Base-by-base conservation (phyloP, 2,329 filamentous ascomycete genomes). In the Aspergillus udagawae region DNA sequence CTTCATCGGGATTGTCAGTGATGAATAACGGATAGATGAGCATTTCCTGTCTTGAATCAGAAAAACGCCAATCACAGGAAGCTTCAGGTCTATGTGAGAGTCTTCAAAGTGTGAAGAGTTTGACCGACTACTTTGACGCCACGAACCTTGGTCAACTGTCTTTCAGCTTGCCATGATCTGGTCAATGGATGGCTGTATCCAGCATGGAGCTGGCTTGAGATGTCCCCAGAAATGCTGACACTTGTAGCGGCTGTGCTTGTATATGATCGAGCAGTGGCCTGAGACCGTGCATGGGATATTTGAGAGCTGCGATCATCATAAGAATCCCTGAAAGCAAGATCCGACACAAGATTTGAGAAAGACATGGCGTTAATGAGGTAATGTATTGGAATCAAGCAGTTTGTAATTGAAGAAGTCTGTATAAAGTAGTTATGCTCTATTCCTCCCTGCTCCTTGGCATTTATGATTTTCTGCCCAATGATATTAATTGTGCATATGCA, bases 1-100 rank as follows among this genome's bases (percentile, higher is more conserved):
- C 90, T 78, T 97, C 93, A 69, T 97, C 91, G 38, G 93, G 90
- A 70, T 90, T 86, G 76, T 99, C 94, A 68, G 94, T 96, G 63
- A 99, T 86, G 80, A 99, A 99, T 64, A 99, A 83, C 12, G 94
- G 94, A 77, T 95, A 97, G 70, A 99, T 97, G 69, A 99, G 88
- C 94, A 97, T 97, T 41, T 92, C 94, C 91, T 96, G 56, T 8
- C 23, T 47, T 45, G 58, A 51, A 28, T 58, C 29, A 53, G 21
- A 50, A 35, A 28, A 52, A 49, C 27, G 49, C 10, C 8, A 23
- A 47, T 35, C 35, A 38, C 20, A 41, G 20, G 44, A 32, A 23
- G 38, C 21, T 9, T 53, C 6, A n/a, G 23, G 28, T 21, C 21
- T 28, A 6, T 23, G 12, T 7, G 14, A 14, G 6, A 35, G 32